Conservation (phyloP, 1,139 yeast species). For the Diutina catenulata region DNA sequence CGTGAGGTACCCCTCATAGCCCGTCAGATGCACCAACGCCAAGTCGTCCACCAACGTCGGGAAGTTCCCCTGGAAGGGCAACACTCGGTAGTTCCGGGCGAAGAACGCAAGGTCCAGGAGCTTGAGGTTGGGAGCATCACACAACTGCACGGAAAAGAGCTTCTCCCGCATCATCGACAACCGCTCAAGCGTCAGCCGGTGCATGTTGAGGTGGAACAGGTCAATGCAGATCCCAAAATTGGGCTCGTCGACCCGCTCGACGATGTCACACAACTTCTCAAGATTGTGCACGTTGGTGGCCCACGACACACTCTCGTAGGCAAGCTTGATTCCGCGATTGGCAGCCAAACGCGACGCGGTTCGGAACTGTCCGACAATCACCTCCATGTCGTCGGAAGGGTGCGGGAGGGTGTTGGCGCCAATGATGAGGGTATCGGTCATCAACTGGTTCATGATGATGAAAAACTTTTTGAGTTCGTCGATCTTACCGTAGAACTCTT, state of each 20-base stretch:
- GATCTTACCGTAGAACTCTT: constrained; percentile 3
- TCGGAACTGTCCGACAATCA: constrained; percentile 6
- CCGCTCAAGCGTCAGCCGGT: neutral
- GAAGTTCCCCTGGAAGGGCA: constrained; percentile 6
- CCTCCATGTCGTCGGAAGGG: constrained; percentile 3
- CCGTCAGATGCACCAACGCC: neutral
- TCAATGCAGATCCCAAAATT: constrained; percentile 7
- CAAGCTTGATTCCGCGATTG: constrained; percentile 6
- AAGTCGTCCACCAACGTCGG: neutral
- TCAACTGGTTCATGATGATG: constrained; percentile 3
- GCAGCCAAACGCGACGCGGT: constrained; percentile 6
- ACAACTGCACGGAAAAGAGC: constrained; percentile 6
- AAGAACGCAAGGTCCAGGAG: constrained; percentile 4
- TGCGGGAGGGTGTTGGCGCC: constrained; percentile 7
- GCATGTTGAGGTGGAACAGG: constrained; percentile 7
- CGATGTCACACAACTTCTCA: constrained; percentile 5
- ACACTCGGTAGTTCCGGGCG: constrained; percentile 5
- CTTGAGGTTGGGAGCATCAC: constrained; percentile 7
- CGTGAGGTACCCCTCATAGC: constrained; percentile 7
- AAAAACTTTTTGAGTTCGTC: constrained; percentile 6
- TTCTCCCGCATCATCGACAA: constrained; percentile 4
- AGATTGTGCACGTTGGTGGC: constrained; percentile 6
- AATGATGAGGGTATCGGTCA: constrained; percentile 5
- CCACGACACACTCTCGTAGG: constrained; percentile 7
- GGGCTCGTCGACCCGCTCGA: constrained; percentile 6